phyloP scores from a whole-genome alignment of 768 basidiomycete genomes.

The Boletus sensibilis region DNA sequence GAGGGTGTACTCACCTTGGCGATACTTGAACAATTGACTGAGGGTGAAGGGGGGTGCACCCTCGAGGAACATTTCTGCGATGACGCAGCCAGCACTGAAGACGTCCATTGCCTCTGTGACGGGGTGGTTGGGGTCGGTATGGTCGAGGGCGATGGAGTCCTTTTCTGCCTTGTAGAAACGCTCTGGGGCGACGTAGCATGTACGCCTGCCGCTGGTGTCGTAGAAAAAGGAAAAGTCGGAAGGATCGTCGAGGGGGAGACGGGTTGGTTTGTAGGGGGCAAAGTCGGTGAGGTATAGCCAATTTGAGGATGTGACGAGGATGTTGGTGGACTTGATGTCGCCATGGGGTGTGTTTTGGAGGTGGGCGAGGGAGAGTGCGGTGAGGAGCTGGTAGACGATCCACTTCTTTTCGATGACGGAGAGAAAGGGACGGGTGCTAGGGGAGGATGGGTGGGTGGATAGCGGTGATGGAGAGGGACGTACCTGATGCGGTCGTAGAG shows the following conservation, averaged over 20 bases:
- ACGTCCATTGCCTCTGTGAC: slow-evolving; percentile 98
- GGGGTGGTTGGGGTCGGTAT: slow-evolving; percentile 61
- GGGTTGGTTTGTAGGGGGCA: slow-evolving; percentile 91
- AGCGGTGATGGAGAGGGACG: slow-evolving; percentile 16
- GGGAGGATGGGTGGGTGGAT: neutral
- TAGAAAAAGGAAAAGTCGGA: slow-evolving; percentile 98
- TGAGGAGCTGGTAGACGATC: slow-evolving; percentile 93
- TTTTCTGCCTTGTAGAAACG: slow-evolving; percentile 85
- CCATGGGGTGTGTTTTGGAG: slow-evolving; percentile 92
- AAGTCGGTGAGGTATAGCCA: slow-evolving; percentile 96
- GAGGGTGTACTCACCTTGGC: slow-evolving; percentile 79
- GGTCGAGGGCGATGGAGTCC: slow-evolving; percentile 54
- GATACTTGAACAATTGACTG: slow-evolving; percentile 92
- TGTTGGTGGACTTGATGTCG: slow-evolving; percentile 96
- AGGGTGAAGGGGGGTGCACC: slow-evolving; percentile 91
- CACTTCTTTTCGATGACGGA: slow-evolving; percentile 93
- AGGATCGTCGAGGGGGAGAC: slow-evolving; percentile 93
- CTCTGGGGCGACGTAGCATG: slow-evolving; percentile 96
- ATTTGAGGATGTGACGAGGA: slow-evolving; percentile 95
- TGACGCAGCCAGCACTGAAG: slow-evolving; percentile 91
- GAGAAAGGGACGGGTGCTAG: slow-evolving; percentile 92
- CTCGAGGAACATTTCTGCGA: slow-evolving; percentile 94
- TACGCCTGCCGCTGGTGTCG: slow-evolving; percentile 89
- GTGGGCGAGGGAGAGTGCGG: slow-evolving; percentile 78
- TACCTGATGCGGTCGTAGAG: slow-evolving; percentile 97